phyloP scores from a whole-genome alignment of 352 stramenopile species.

The Halophytophthora batemanensis region DNA sequence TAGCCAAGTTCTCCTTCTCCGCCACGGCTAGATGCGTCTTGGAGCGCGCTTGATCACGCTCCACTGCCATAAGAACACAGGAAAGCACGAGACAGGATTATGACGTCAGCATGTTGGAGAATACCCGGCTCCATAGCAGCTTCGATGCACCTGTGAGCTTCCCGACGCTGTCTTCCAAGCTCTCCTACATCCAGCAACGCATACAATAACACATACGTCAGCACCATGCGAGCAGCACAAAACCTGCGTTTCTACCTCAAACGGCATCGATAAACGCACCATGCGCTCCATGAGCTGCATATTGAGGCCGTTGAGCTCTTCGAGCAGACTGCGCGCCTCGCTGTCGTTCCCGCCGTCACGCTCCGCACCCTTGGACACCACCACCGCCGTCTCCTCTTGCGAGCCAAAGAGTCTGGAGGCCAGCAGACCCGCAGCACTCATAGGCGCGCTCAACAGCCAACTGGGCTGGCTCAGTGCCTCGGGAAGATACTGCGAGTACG shows the following conservation, averaged over 20 bases:
- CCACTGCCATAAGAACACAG: constrained; percentile 20
- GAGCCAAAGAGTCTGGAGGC: constrained; percentile 73
- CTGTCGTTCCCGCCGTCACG: constrained; percentile 18
- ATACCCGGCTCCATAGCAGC: background rate
- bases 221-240: background rate
- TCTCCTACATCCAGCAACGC: constrained; percentile 40
- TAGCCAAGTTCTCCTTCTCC: constrained; percentile 62
- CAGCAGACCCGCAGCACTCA: constrained; percentile 57
- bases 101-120: background rate
- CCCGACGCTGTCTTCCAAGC: constrained; percentile 63
- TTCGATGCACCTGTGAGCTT: constrained; percentile 42
- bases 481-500: constrained; percentile 37
- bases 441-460: constrained; percentile 65
- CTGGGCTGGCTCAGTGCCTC: constrained; percentile 52
- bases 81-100: background rate
- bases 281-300: constrained; percentile 81
- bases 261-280: constrained; percentile 27
- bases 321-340: constrained; percentile 70
- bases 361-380: constrained; percentile 14
- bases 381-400: constrained; percentile 24
- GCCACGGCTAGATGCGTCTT: constrained; percentile 54
- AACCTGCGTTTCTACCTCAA: background rate
- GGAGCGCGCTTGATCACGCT: constrained; percentile 76
- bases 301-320: constrained; percentile 82
- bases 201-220: constrained; percentile 1